Evolutionary conservation across 345 rosid species (phyloP), one percentile per base, ranked within the genome.

Genomic region (Camelina neglecta): DNA sequence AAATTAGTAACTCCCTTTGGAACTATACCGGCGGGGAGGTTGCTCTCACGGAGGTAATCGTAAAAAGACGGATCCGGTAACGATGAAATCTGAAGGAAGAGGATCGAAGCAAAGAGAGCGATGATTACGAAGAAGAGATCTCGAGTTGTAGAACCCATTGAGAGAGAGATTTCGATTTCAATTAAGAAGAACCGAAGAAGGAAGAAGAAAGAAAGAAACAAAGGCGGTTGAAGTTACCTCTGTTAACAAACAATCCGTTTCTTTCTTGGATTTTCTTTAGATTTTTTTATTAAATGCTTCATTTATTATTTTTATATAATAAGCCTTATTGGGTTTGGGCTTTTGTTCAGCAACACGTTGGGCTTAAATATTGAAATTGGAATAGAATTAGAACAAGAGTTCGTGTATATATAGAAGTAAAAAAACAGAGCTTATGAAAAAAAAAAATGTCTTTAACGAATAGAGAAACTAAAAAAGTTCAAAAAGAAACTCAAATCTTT

Each of bases 1-100:
- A 82, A 92, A 55, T 86, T 79, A 23, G 84, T 90, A 29, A 90
- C 82, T 44, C 96, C 96, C 18, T 86, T 89, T 0, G 97, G 97
- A 63, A 92, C 75, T 65, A 92, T 75, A 1, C 97, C 97, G 45
- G 85, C 85, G 58, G 97, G 97, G 11, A 92, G 86, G 10, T 88
- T 89, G 44, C 85, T 75, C 26, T 66, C 81, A 5, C 83, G 82
- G 75, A 86, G 85, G 41, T 84, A 80, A 53, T 84, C 84, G 83
- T 84, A 84, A 26, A 86, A 84, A 26, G 82, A 74, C 5, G 80
- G 72, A 54, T 80, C 76, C 8, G 79, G 69, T 8, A 23, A 5
- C 10, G 70, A 57, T 9, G 76, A 71, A 45, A 61, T 6, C 65
- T 60, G 4, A 26, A 31, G 31, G 26, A 69, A 62, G 60, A 73